Percentiles rank a stretch among this genome's conserved stretches.
Conservation (phyloP, 2,329 filamentous ascomycete species). For the Diplodia seriata region DNA sequence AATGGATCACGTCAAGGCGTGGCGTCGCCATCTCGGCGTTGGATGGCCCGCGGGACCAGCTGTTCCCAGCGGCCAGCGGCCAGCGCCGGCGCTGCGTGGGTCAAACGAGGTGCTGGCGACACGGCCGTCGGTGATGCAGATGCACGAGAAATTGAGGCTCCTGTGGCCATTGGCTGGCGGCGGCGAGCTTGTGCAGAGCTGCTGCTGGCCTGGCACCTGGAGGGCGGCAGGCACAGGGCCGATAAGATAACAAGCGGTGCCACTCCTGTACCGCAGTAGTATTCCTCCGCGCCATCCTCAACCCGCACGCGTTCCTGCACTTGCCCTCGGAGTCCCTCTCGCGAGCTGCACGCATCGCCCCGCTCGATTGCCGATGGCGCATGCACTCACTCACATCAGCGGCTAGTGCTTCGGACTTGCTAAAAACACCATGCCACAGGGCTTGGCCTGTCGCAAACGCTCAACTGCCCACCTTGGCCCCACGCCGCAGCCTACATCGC, state of each 20-base stretch:
- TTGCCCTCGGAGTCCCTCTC: slow-evolving; percentile 6
- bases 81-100: not conserved
- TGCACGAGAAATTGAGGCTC: slow-evolving; percentile 10
- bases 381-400: slow-evolving; percentile 26
- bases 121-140: slow-evolving; percentile 13
- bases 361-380: slow-evolving; percentile 12
- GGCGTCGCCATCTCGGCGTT: slow-evolving; percentile 27
- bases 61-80: not conserved
- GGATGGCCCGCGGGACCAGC: slow-evolving; percentile 5
- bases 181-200: not conserved
- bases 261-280: not conserved
- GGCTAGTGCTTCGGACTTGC: slow-evolving; percentile 18
- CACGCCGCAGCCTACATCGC: not conserved
- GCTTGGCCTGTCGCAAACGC: not conserved
- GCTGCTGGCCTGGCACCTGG: not conserved
- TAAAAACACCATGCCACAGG: slow-evolving; percentile 21
- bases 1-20: slow-evolving; percentile 15
- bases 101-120: slow-evolving; percentile 1
- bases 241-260: slow-evolving; percentile 18
- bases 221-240: no score
- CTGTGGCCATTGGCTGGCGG: slow-evolving; percentile 8
- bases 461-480: not conserved
- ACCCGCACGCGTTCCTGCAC: not conserved
- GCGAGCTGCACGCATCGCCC: slow-evolving; percentile 2
- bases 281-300: not conserved